A percentile compares a stretch with the other conserved stretches of the same genome.
Evolutionary conservation across 208 protist genomes (phyloP).

Genomic region (Leishmania major): DNA sequence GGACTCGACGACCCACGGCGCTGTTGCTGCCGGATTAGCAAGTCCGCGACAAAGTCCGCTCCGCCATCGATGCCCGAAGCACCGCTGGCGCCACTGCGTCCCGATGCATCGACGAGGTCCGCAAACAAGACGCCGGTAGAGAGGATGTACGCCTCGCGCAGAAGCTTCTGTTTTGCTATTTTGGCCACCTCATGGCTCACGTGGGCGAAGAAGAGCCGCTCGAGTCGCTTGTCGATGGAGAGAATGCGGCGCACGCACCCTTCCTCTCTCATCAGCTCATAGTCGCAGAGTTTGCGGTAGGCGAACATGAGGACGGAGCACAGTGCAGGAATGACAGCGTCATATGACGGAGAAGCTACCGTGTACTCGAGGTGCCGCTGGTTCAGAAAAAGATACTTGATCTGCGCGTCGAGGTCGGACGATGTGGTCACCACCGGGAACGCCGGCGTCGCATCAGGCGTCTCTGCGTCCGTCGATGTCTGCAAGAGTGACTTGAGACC

Average conservation of each 20-base stretch:
- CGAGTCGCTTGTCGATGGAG: conserved; percentile 70
- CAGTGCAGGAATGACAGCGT: conserved; percentile 58
- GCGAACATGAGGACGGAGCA: conserved; percentile 57
- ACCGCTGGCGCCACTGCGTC: conserved; percentile 5
- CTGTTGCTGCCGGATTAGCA: conserved; percentile 30
- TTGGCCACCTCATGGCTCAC: conserved; percentile 59
- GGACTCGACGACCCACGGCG: conserved; percentile 3
- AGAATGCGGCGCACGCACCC: conserved; percentile 52
- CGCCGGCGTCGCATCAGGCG: not conserved
- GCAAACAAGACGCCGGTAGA: conserved; percentile 58
- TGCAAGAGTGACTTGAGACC: conserved; percentile 19
- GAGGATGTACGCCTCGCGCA: conserved; percentile 60
- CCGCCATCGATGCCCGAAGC: conserved; percentile 7
- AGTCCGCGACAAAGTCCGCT: conserved; percentile 20
- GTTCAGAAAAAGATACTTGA: conserved; percentile 68
- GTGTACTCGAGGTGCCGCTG: conserved; percentile 40
- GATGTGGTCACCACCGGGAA: conserved; percentile 5
- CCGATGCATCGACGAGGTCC: conserved; percentile 16
- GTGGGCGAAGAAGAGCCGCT: conserved; percentile 49
- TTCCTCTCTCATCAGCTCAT: conserved; percentile 47
- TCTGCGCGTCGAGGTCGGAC: conserved; percentile 26
- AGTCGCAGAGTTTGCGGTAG: conserved; percentile 75
- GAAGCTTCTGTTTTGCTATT: conserved; percentile 44
- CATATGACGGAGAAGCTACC: conserved; percentile 45
- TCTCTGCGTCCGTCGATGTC: conserved; percentile 6